Base-by-base conservation (phyloP, 164 flowering plant species). In the Nymphaea thermarum region DNA sequence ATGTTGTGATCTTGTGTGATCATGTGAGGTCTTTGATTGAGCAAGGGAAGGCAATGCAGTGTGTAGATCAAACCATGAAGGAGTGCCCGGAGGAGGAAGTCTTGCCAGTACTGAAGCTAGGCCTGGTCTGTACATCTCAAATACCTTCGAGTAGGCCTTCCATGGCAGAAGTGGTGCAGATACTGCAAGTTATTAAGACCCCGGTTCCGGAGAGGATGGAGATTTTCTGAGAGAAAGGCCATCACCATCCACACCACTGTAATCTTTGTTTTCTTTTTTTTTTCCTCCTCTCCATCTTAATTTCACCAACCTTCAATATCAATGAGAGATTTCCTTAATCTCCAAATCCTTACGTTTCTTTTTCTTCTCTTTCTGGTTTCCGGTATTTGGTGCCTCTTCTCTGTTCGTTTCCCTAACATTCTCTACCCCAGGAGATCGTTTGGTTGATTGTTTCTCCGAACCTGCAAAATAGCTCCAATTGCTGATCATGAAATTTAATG, bases 71-170 rank as follows among this genome's bases (percentile, higher is more conserved):
- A 14, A 77, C 79, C 68, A 83, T 94, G 91, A 73, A 67, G 0
- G 83, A 76, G 60, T 89, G 79, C 68, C 90, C 93, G 0, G 98
- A 94, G 62, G 97, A 89, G 65, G 96, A 94, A 73, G 94, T 94
- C 0, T 67, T 89, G 83, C 97, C 98, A 0, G 85, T 89, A 43
- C 82, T 94, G 4, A 94, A 91, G 74, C 43, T 94, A 83, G 98
- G 94, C 5, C 59, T 94, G 71, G 98, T 94, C 0, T 94, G 98
- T 77, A 89, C 96, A 43, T 89, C 95, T 72, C 98, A 88, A 71
- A 79, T 94, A 66, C 97, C 98, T 43, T 94, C 98, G 2, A 87
- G 90, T 71, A 79, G 98, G 81, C 97, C 98, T 62, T 84, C 98
- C 2, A 91, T 94, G 97, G 77, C 91, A 3, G 97, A 91, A 66